A percentile compares a stretch with the other conserved stretches of the same genome.
Evolutionary conservation across 805 yeast genomes (phyloP).

Genomic region (Candida taoyuanica): DNA sequence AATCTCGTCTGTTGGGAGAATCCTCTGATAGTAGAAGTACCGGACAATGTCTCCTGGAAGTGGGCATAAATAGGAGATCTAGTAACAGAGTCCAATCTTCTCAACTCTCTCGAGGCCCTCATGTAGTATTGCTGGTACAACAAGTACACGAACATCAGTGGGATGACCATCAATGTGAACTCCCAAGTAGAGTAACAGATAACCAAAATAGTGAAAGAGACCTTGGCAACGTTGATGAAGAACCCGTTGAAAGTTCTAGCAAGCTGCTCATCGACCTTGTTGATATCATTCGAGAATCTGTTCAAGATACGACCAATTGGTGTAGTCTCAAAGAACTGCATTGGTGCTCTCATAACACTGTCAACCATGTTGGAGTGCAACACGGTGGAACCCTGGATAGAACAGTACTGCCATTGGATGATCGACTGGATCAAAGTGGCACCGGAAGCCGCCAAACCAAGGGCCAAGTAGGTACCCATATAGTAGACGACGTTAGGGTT

Average conservation of each 20-base stretch:
- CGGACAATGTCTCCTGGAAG: slow-evolving; percentile 76
- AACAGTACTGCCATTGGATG: slow-evolving; percentile 73
- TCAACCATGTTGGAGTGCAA: slow-evolving; percentile 74
- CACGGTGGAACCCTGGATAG: slow-evolving; percentile 74
- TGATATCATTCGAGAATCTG: slow-evolving; percentile 87
- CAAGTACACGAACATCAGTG: slow-evolving; percentile 59
- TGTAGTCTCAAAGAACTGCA: slow-evolving; percentile 93
- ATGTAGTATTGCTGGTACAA: slow-evolving; percentile 75
- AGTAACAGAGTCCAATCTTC: slow-evolving; percentile 76
- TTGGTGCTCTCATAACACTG: slow-evolving; percentile 80
- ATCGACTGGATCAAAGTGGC: slow-evolving; percentile 61
- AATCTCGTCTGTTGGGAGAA: slow-evolving; percentile 64
- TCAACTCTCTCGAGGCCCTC: slow-evolving; percentile 74
- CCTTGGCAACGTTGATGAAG: slow-evolving; percentile 55
- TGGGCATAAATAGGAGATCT: slow-evolving; percentile 80
- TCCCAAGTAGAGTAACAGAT: slow-evolving; percentile 87
- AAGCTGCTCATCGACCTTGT: slow-evolving; percentile 76
- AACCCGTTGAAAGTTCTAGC: slow-evolving; percentile 71
- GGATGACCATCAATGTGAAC: slow-evolving; percentile 65
- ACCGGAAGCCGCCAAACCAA: slow-evolving; percentile 67
- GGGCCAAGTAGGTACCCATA: slow-evolving; percentile 65
- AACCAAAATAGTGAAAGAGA: slow-evolving; percentile 71
- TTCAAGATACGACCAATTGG: slow-evolving; percentile 91
- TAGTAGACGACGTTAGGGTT: slow-evolving; percentile 74
- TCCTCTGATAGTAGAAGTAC: slow-evolving; percentile 73